Evolutionary conservation across 306 rosid genomes (phyloP).

Genomic region (Argentina anserina): DNA sequence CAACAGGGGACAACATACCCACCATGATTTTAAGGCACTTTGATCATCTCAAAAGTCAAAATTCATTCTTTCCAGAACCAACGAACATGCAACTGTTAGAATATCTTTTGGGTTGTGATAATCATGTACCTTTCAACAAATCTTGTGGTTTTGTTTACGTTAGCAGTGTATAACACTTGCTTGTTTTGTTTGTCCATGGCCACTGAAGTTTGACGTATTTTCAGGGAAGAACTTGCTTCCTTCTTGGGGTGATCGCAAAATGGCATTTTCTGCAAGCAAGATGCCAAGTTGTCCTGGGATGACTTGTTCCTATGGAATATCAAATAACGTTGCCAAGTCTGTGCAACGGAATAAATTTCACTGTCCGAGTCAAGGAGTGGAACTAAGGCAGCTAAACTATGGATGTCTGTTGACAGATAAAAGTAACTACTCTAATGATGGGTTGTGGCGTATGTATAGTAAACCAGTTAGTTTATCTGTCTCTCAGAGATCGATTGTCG

Average conservation of each 20-base stretch:
- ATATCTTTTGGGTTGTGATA: background rate
- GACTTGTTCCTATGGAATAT: constrained; percentile 38
- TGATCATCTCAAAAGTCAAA: background rate
- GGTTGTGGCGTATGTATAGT: constrained; percentile 30
- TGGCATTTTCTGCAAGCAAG: constrained; percentile 69
- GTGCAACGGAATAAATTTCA: constrained; percentile 41
- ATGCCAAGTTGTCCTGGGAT: constrained; percentile 54
- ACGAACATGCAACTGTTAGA: too few relatives aligned
- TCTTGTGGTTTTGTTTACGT: background rate
- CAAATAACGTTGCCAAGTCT: constrained; percentile 40
- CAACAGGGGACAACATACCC: too few relatives aligned
- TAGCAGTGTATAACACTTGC: constrained; percentile 14
- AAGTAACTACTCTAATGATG: constrained; percentile 32
- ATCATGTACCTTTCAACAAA: background rate
- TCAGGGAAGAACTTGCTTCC: constrained; percentile 26
- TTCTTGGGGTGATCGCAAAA: constrained; percentile 36
- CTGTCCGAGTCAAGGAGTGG: constrained; percentile 34
- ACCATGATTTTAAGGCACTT: too few relatives aligned
- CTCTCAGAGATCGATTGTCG: constrained; percentile 42
- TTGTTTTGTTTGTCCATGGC: constrained; percentile 21
- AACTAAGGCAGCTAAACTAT: constrained; percentile 36
- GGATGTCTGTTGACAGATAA: constrained; percentile 31
- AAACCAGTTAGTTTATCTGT: constrained; percentile 42
- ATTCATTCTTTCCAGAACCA: background rate
- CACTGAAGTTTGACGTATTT: constrained; percentile 33